Evolutionary conservation across 2,329 filamentous ascomycete genomes (phyloP).

Genomic region (Fusarium praegraminearum): DNA sequence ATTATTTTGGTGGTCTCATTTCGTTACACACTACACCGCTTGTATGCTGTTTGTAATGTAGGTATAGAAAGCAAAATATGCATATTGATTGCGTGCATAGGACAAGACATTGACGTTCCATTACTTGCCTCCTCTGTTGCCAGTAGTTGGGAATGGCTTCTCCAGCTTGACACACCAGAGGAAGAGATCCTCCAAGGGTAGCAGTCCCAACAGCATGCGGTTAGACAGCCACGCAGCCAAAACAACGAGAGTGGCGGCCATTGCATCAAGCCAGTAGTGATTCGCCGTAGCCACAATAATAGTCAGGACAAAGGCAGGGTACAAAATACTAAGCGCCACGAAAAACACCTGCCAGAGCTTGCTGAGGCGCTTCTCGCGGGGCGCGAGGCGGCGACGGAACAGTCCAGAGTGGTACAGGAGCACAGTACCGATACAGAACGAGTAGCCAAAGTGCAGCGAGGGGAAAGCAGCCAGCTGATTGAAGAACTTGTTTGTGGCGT

Average conservation of each 20-base stretch:
- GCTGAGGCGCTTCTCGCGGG: conserved; percentile 48
- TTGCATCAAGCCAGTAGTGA: conserved; percentile 74
- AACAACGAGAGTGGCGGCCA: conserved; percentile 72
- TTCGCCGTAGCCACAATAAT: conserved; percentile 73
- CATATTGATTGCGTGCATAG: background rate
- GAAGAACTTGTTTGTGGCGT: conserved; percentile 70
- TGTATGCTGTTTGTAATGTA: background rate
- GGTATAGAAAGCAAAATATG: background rate
- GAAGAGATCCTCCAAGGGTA: conserved; percentile 75
- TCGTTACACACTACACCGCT: conserved; percentile 5
- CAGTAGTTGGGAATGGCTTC: conserved; percentile 69
- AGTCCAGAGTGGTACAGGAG: conserved; percentile 65
- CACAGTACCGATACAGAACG: conserved; percentile 66
- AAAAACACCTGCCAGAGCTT: conserved; percentile 49
- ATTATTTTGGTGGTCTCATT: conserved; percentile 10
- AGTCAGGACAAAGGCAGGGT: conserved; percentile 65
- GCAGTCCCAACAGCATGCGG: conserved; percentile 66
- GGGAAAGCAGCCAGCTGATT: conserved; percentile 71
- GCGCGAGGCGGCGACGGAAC: conserved; percentile 51
- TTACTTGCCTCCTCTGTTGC: conserved; percentile 40
- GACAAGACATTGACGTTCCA: background rate
- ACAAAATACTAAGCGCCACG: conserved; percentile 59
- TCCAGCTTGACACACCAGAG: conserved; percentile 71
- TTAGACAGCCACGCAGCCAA: conserved; percentile 68
- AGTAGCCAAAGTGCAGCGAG: conserved; percentile 68